These are phyloP conservation scores for Lactarius sp. DNA, from an alignment of 768 basidiomycete species.

Conservation along the genomic window DNA sequence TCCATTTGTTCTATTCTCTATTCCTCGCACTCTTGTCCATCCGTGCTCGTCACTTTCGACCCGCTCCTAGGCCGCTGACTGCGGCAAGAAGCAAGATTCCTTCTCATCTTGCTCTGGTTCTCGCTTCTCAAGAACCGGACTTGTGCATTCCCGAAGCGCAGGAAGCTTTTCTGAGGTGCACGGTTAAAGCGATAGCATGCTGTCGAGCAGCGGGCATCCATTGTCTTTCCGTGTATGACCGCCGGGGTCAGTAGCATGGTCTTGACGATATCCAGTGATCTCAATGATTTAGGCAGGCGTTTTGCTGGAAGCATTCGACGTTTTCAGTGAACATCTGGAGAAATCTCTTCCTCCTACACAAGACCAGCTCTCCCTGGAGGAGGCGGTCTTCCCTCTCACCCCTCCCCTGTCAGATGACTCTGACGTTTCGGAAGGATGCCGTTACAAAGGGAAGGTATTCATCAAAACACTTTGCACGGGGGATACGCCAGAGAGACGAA, in stretches of 20 bases:
- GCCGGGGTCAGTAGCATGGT: conserved; percentile 46
- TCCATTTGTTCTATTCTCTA: conserved; percentile 56
- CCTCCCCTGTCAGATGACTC: conserved; percentile 75
- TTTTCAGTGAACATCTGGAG: conserved; percentile 31
- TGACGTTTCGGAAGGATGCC: conserved; percentile 33
- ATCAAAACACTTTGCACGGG: conserved; percentile 12
- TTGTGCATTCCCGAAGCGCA: conserved; percentile 36
- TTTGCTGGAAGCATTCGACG: conserved; percentile 8
- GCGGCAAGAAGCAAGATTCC: conserved; percentile 56
- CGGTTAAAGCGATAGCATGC: conserved; percentile 53
- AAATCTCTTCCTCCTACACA: conserved; percentile 23
- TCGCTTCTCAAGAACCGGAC: conserved; percentile 42
- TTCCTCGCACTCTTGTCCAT: conserved; percentile 39
- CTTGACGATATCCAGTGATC: not conserved
- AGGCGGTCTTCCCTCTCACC: conserved; percentile 65
- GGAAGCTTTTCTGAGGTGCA: conserved; percentile 46
- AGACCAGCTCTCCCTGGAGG: conserved; percentile 41
- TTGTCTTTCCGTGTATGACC: conserved; percentile 68
- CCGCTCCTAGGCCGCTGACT: conserved; percentile 44
- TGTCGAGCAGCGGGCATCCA: conserved; percentile 58
- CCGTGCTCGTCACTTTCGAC: conserved; percentile 36
- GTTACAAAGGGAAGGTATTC: conserved; percentile 5
- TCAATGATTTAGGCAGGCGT: conserved; percentile 34
- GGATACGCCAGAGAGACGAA: not conserved
- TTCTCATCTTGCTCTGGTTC: conserved; percentile 59